Conservation (phyloP, 345 rosid species). For the Melastoma malabathricum region DNA sequence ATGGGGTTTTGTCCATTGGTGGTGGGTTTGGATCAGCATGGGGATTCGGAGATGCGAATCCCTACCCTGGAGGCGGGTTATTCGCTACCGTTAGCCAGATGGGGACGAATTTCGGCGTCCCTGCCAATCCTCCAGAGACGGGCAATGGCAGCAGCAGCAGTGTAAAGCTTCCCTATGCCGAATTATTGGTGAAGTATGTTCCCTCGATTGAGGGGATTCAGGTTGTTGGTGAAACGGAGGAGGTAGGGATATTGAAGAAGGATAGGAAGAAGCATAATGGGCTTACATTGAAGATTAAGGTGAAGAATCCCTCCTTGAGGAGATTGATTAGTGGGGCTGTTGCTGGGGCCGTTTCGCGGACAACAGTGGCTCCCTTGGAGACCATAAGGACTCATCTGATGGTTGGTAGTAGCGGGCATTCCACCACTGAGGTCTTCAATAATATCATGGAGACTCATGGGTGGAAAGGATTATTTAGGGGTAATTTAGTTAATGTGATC, state of each 20-base stretch:
- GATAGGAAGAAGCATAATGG: conserved; percentile 37
- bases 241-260: conserved; percentile 24
- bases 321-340: conserved; percentile 78
- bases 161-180: conserved; percentile 37
- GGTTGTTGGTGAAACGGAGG: conserved; percentile 34
- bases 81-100: conserved; percentile 69
- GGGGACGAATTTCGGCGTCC: conserved; percentile 48
- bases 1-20: conserved; percentile 40
- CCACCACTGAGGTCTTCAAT: conserved; percentile 51
- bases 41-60: no score
- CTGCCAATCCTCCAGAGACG: conserved; percentile 24
- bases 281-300: conserved; percentile 59
- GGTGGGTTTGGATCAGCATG: no score
- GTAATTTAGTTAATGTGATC: conserved; percentile 88
- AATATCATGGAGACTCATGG: conserved; percentile 81
- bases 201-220: conserved; percentile 15
- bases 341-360: conserved; percentile 89
- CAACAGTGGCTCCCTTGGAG: conserved; percentile 94
- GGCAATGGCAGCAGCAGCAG: conserved; percentile 15
- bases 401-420: conserved; percentile 92
- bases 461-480: conserved; percentile 93
- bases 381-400: conserved; percentile 92
- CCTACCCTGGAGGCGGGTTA: no score
- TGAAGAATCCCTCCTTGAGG: conserved; percentile 71
- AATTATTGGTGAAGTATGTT: conserved; percentile 50